Evolutionary conservation across 2,329 filamentous ascomycete genomes (phyloP).

Genomic region (Magnaporthiopsis poae): DNA sequence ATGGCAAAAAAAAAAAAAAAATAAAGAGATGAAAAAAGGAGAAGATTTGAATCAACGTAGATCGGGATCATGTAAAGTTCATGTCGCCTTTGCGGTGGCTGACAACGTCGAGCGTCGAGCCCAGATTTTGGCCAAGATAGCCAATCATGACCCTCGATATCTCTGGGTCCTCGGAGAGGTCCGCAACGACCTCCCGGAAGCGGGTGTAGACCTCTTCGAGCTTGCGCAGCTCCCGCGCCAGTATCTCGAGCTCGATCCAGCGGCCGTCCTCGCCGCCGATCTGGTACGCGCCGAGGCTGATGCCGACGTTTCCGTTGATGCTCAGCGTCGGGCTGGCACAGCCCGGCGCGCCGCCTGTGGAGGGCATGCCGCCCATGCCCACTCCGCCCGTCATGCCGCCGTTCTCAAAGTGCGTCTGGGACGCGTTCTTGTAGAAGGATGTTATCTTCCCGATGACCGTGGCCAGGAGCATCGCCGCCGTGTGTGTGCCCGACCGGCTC

Average conservation of each 20-base stretch:
- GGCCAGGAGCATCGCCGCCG: slow-evolving; percentile 38
- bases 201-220: slow-evolving; percentile 36
- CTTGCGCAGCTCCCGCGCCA: slow-evolving; percentile 37
- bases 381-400: slow-evolving; percentile 9
- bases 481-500: slow-evolving; percentile 31
- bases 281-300: slow-evolving; percentile 36
- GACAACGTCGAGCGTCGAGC: slow-evolving; percentile 32
- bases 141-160: slow-evolving; percentile 36
- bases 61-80: slow-evolving; percentile 17
- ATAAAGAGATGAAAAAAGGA: neutral
- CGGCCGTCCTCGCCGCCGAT: slow-evolving; percentile 34
- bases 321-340: slow-evolving; percentile 9
- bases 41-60: neutral
- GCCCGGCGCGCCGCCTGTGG: neutral
- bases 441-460: slow-evolving; percentile 40
- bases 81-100: slow-evolving; percentile 26
- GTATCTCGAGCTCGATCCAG: slow-evolving; percentile 38
- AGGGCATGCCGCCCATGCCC: slow-evolving; percentile 13
- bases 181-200: slow-evolving; percentile 32
- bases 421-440: slow-evolving; percentile 34
- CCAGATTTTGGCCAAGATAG: slow-evolving; percentile 34
- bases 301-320: slow-evolving; percentile 15
- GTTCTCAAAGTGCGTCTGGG: slow-evolving; percentile 28
- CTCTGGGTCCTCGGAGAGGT: slow-evolving; percentile 30
- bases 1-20: neutral